A percentile compares a stretch with the other conserved stretches of the same genome.
Evolutionary conservation across 768 basidiomycete species (phyloP).

Genomic region (Pleurotus citrinopileatus): DNA sequence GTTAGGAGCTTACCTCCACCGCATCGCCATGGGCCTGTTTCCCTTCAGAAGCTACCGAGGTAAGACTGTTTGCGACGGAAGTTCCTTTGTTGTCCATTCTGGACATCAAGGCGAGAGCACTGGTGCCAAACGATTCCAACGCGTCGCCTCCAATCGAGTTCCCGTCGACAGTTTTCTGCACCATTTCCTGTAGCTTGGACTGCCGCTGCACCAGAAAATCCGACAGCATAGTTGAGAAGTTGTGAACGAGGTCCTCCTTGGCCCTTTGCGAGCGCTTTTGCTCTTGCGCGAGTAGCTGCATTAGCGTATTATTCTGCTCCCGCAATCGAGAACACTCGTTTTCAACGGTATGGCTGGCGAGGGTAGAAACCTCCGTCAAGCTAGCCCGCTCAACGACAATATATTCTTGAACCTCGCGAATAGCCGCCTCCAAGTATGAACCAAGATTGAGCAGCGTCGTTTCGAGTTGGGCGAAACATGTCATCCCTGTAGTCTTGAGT

Average conservation of each 20-base stretch:
- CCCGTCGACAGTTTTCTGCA: conserved; percentile 48
- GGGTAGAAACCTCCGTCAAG: conserved; percentile 43
- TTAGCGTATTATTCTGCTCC: conserved; percentile 67
- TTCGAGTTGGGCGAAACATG: conserved; percentile 48
- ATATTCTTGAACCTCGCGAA: conserved; percentile 56
- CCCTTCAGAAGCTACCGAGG: conserved; percentile 45
- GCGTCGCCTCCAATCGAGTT: conserved; percentile 55
- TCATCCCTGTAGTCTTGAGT: conserved; percentile 38
- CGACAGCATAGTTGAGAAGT: conserved; percentile 67
- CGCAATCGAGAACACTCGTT: conserved; percentile 60
- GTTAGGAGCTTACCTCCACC: conserved; percentile 46
- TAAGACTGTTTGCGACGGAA: conserved; percentile 37
- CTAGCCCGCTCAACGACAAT: conserved; percentile 52
- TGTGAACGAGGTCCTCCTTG: conserved; percentile 72
- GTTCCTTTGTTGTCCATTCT: conserved; percentile 37
- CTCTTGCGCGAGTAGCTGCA: conserved; percentile 62
- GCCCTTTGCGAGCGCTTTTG: conserved; percentile 62
- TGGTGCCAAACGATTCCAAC: conserved; percentile 38
- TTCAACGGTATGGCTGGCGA: conserved; percentile 44
- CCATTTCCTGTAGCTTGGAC: conserved; percentile 55
- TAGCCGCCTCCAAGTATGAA: conserved; percentile 56
- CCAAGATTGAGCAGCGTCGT: conserved; percentile 56
- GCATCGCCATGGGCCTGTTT: conserved; percentile 57
- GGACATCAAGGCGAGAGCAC: conserved; percentile 47
- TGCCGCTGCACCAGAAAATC: conserved; percentile 72